phyloP scores from a whole-genome alignment of 148 eudicot species.

The Rhododendron simsii region DNA sequence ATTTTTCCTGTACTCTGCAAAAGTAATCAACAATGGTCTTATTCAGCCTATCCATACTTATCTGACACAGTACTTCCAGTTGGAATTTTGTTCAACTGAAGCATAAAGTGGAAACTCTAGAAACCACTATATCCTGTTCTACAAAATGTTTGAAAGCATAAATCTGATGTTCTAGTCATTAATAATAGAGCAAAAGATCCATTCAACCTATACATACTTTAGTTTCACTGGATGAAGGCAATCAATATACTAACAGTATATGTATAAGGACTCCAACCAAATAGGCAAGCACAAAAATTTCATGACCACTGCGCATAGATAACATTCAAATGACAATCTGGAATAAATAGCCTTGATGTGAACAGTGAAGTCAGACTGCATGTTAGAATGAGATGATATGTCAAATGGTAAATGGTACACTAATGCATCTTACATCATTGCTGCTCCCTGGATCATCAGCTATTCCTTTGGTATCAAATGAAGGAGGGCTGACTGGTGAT shows the following conservation, averaged over 20 bases:
- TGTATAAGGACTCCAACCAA: neutral
- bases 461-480: constrained; percentile 21
- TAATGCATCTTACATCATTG: constrained; percentile 32
- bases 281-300: neutral
- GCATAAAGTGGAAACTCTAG: neutral
- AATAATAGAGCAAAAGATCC: neutral
- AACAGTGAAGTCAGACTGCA: neutral
- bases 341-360: neutral
- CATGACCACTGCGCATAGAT: neutral
- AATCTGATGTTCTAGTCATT: neutral
- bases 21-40: neutral
- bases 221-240: neutral
- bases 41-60: neutral
- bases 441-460: constrained; percentile 27
- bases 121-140: neutral
- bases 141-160: neutral
- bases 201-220: neutral
- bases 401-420: neutral
- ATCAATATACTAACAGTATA: neutral
- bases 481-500: constrained; percentile 50
- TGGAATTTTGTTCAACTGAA: neutral
- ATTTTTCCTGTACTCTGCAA: constrained; percentile 21
- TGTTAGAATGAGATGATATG: too few relatives aligned
- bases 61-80: neutral
- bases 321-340: neutral